These are phyloP conservation scores for Cercospora brassicicola DNA, from an alignment of 2,329 filamentous ascomycete species.

Conservation along the genomic window DNA sequence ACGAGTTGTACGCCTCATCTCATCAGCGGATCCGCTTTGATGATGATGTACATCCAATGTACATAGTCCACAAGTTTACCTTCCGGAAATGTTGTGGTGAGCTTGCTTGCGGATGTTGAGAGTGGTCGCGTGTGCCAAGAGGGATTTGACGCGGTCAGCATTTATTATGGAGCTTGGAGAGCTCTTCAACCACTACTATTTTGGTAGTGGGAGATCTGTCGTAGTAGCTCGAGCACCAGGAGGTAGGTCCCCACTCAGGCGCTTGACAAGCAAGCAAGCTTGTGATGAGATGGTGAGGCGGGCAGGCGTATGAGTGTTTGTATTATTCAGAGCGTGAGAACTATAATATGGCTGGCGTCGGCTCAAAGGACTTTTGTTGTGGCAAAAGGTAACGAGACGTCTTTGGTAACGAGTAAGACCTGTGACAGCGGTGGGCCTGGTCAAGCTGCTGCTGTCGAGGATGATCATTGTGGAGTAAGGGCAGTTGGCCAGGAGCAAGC, in stretches of 20 bases:
- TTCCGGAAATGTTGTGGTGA: background rate
- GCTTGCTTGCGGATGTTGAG: background rate
- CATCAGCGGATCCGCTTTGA: background rate
- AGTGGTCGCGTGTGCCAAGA: background rate
- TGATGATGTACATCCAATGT: background rate
- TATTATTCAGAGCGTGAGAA: background rate
- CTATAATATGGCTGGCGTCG: background rate
- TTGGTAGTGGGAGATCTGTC: background rate
- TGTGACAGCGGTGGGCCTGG: background rate
- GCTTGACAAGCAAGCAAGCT: background rate
- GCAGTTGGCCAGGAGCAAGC: background rate
- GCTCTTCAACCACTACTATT: background rate
- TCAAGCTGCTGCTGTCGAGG: background rate
- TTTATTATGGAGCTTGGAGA: background rate
- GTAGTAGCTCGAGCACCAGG: background rate
- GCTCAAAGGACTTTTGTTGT: background rate
- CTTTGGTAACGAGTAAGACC: background rate
- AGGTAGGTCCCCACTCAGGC: background rate
- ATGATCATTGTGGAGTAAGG: background rate
- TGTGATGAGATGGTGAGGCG: background rate
- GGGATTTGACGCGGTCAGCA: background rate
- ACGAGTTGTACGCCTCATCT: background rate
- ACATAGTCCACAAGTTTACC: background rate
- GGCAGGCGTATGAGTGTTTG: background rate
- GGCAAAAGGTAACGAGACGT: background rate